A percentile compares a stretch with the other conserved stretches of the same genome.
Evolutionary conservation across 169 alveolate species (phyloP).

Genomic region (Cryptosporidium viatorum): DNA sequence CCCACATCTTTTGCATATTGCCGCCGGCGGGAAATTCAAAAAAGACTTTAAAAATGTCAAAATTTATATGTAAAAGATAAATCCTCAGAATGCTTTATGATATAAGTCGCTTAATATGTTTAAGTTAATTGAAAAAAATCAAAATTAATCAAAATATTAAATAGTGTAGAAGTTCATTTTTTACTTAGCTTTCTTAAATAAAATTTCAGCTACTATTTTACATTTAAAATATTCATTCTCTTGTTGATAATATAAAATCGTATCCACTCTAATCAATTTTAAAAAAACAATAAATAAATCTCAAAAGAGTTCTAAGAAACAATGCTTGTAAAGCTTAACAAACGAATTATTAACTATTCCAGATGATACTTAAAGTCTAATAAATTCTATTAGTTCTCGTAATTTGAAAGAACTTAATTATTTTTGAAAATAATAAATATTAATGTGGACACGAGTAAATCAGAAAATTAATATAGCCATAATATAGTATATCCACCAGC

Average conservation of each 20-base stretch:
- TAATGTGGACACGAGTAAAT: background rate
- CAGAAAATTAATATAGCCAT: background rate
- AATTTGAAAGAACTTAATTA: background rate
- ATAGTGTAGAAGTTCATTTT: too few relatives aligned
- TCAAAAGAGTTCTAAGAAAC: too few relatives aligned
- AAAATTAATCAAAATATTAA: too few relatives aligned
- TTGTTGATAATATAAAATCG: too few relatives aligned
- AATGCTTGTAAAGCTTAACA: background rate
- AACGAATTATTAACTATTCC: background rate
- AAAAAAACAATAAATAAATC: background rate
- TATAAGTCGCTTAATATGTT: too few relatives aligned
- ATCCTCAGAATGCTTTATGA: too few relatives aligned
- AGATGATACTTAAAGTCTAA: background rate
- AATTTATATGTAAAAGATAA: too few relatives aligned
- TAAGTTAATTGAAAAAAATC: too few relatives aligned
- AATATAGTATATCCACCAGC: slow-evolving; percentile 4
- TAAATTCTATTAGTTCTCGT: background rate
- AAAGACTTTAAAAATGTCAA: background rate
- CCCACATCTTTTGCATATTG: slow-evolving; percentile 55
- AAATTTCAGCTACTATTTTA: too few relatives aligned
- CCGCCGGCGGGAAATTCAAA: slow-evolving; percentile 7
- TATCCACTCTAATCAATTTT: background rate
- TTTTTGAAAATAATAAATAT: background rate
- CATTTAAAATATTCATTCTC: too few relatives aligned
- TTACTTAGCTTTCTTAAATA: too few relatives aligned